Conservation (phyloP, 805 yeast genomes). For the Saturnispora halmiae region DNA sequence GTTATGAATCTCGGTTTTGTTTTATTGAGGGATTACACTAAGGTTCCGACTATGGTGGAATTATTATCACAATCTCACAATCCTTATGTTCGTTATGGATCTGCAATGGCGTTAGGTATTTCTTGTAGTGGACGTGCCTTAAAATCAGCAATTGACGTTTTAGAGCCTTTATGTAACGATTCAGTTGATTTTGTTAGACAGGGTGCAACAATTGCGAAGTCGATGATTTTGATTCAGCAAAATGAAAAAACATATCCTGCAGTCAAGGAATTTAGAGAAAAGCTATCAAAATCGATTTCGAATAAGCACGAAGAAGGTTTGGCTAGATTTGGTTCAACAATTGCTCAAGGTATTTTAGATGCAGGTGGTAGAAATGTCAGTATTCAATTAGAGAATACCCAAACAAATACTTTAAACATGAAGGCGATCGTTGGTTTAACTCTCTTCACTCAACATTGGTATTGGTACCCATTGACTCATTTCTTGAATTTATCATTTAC, state of each 20-base stretch:
- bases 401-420: slow-evolving; percentile 83
- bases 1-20: slow-evolving; percentile 89
- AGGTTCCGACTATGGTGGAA: slow-evolving; percentile 93
- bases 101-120: slow-evolving; percentile 94
- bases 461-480: slow-evolving; percentile 96
- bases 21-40: slow-evolving; percentile 78
- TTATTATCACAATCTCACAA: slow-evolving; percentile 88
- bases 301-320: slow-evolving; percentile 93
- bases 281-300: slow-evolving; percentile 63
- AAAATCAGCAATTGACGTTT: slow-evolving; percentile 80
- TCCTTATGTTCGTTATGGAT: slow-evolving; percentile 97
- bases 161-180: slow-evolving; percentile 88
- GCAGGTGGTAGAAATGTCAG: slow-evolving; percentile 99
- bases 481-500: slow-evolving; percentile 85
- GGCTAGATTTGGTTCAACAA: slow-evolving; percentile 95
- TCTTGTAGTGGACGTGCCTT: slow-evolving; percentile 93
- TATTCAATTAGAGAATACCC: slow-evolving; percentile 76
- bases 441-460: slow-evolving; percentile 90
- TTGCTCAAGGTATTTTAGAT: slow-evolving; percentile 95
- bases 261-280: slow-evolving; percentile 67
- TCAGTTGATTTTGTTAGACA: slow-evolving; percentile 96
- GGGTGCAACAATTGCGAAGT: slow-evolving; percentile 87
- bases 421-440: slow-evolving; percentile 89
- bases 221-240: slow-evolving; percentile 84
- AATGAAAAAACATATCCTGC: slow-evolving; percentile 77